phyloP scores from a whole-genome alignment of 768 basidiomycete genomes.

The Pseudohyphozyma bogoriensis region DNA sequence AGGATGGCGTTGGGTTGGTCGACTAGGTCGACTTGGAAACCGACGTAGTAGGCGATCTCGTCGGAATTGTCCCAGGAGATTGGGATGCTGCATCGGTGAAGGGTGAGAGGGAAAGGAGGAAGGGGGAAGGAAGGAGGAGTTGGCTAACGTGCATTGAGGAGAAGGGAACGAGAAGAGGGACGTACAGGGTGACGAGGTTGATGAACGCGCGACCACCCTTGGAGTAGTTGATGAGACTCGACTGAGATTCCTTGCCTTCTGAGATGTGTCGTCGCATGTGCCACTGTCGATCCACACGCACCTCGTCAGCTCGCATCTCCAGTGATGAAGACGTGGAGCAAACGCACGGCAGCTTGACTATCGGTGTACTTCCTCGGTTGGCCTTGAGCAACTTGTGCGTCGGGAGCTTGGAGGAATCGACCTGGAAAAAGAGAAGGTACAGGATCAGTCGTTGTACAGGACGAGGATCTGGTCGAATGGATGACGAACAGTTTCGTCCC shows the following conservation, averaged over 20 bases:
- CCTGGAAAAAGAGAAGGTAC: neutral
- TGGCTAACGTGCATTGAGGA: neutral
- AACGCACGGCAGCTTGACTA: conserved; percentile 47
- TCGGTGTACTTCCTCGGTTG: conserved; percentile 51
- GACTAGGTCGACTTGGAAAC: conserved; percentile 92
- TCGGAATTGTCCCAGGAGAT: conserved; percentile 62
- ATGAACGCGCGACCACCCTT: conserved; percentile 76
- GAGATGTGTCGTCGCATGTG: conserved; percentile 57
- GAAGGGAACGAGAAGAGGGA: conserved; percentile 40
- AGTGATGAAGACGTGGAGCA: neutral
- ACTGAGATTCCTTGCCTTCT: conserved; percentile 80
- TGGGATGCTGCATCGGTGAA: conserved; percentile 56
- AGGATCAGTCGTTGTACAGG: neutral
- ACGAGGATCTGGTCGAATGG: no score
- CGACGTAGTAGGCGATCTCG: conserved; percentile 77
- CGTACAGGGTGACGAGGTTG: conserved; percentile 56
- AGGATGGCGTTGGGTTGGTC: conserved; percentile 78
- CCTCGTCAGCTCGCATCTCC: no score
- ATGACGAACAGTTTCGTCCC: neutral
- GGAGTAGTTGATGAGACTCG: conserved; percentile 73
- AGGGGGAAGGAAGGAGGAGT: neutral
- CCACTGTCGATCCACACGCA: no score
- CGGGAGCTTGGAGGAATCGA: conserved; percentile 75
- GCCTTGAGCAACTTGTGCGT: conserved; percentile 48
- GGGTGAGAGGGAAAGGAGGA: neutral